Conservation (phyloP, 2,329 filamentous ascomycete genomes). For the Calycina herbarum region DNA sequence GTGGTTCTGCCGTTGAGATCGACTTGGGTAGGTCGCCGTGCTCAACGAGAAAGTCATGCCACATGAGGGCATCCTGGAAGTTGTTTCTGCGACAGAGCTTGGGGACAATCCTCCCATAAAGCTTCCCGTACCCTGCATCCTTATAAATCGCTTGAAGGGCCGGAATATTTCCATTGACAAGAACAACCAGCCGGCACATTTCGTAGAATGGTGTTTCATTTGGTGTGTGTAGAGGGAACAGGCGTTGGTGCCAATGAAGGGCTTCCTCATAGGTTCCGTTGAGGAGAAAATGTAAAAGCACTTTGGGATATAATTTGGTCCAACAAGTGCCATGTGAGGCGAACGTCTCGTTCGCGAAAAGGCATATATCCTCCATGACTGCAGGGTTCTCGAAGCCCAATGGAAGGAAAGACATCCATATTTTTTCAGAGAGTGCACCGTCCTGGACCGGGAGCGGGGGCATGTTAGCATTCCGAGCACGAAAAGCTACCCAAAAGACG, state of each 20-base stretch:
- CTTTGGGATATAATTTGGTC: conserved; percentile 43
- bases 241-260: conserved; percentile 34
- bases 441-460: conserved; percentile 45
- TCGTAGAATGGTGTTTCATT: conserved; percentile 41
- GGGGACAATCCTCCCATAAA: conserved; percentile 46
- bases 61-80: conserved; percentile 43
- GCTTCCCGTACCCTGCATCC: conserved; percentile 38
- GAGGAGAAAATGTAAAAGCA: conserved; percentile 44
- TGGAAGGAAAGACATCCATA: conserved; percentile 49
- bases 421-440: conserved; percentile 40
- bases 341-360: conserved; percentile 45
- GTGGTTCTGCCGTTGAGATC: conserved; percentile 41
- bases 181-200: conserved; percentile 36
- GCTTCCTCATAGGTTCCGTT: conserved; percentile 23
- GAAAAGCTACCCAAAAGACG: conserved; percentile 46
- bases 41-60: conserved; percentile 47
- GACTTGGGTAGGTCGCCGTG: conserved; percentile 44
- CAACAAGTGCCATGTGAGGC: conserved; percentile 39
- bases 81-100: conserved; percentile 41
- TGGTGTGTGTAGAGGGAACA: conserved; percentile 31
- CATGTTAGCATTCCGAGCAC: conserved; percentile 33
- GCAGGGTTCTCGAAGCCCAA: conserved; percentile 37
- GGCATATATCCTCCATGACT: conserved; percentile 41
- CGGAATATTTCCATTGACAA: conserved; percentile 32
- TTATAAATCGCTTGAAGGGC: conserved; percentile 45